Evolutionary conservation across 2,329 filamentous ascomycete genomes (phyloP), one percentile per base, ranked within the genome.

Genomic region (Neobulgaria alba): DNA sequence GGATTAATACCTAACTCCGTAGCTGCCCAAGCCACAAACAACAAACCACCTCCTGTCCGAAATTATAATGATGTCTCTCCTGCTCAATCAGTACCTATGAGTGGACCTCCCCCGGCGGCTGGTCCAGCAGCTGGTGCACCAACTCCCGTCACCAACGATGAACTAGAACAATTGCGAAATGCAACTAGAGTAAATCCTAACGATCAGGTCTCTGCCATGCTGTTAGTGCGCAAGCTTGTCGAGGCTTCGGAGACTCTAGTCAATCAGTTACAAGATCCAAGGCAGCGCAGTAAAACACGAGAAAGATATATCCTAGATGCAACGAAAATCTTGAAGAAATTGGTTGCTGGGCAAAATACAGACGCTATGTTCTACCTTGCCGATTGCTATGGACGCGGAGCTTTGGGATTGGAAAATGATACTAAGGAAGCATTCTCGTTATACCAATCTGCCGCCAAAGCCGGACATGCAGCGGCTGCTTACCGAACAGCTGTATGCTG

Each of bases 401-500:
- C 77, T 7, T 74, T 96, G 16, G 87, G 89, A 4, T 66, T 85
- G 10, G 81, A 90, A 53, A 72, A 79, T 0, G 90, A 96, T 55
- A 77, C 84, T 38, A 95, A 93, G 57, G 89, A 96, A 65, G 92
- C 92, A 0, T 98, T 95, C 61, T 81, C 78, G 2, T 69, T 96
- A 8, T 98, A 98, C 56, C 89, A 95, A 62, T 88, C 87, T 8
- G 88, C 90, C 2, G 92, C 92, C 0, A 98, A 96, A 65, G 66
- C 82, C 10, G 86, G 86, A 1, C 88, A 98, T 60, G 74, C 85
- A 2, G 81, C 84, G 39, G 85, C 87, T 19, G 92, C 92, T 0
- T 98, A 96, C 61, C 78, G 92, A 40, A 94, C 92, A 18, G 92
- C 92, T 0, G 90, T 98, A 0, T 98, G 92, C 66, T 96, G 92